Base-by-base conservation (phyloP, 2,329 filamentous ascomycete genomes). In the Uncinocarpus reesii region DNA sequence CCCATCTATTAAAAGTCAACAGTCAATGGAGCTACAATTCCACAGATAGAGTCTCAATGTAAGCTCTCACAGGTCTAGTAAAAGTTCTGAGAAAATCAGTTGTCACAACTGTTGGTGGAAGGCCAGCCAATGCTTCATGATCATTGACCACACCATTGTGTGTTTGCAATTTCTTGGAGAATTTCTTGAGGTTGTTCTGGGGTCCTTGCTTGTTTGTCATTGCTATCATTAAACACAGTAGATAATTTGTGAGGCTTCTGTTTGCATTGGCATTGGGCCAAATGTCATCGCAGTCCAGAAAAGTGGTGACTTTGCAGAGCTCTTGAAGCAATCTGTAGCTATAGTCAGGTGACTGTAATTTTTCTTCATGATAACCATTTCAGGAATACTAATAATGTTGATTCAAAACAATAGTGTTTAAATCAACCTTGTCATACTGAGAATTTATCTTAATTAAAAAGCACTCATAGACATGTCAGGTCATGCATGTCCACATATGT, bases 31-130 rank as follows among this genome's bases (percentile, higher is more conserved):
- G 15, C n/a, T 40, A 20, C 23, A 26, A 45, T 24, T 15, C 31
- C n/a, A 42, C 20, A 48, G n/a, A n/a, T n/a, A n/a, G n/a, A n/a
- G n/a, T n/a, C n/a, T n/a, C n/a, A n/a, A n/a, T n/a, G 37, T 43
- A 29, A 36, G 38, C 36, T 43, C 55, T 55, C 51, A 57, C 54
- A 45, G 55, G 49, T 37, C 42, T 48, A 11, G 50, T 51, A 16
- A 52, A 32, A n/a, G 47, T 46, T 46, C 48, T 55, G 7, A 55
- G 32, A 15, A 55, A 15, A 47, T 50, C 42, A 31, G 46, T 38
- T 13, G 51, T 45, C 16, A 45, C 32, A 13, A 24, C 29, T n/a
- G 42, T 26, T n/a, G 48, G 24, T 10, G 36, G 32, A 15, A 26
- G 15, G 21, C 47, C 44, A 20, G 16, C 29, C 13, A 38, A 51